phyloP scores from a whole-genome alignment of 2,329 filamentous ascomycete genomes.

The Acrocalymma vagum region DNA sequence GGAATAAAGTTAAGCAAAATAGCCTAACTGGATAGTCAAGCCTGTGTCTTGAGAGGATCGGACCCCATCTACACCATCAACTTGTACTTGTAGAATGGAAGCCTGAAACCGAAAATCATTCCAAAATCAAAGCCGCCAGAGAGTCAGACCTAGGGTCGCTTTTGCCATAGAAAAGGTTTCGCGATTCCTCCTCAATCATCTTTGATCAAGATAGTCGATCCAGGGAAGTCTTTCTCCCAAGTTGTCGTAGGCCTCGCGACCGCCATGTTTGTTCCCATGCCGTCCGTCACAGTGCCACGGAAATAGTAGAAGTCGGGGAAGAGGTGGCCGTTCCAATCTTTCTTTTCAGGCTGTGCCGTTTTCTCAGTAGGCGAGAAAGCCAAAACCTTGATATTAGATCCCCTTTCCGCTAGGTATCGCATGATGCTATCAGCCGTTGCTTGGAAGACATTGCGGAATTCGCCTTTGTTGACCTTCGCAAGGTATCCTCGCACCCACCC shows the following conservation, averaged over 20 bases:
- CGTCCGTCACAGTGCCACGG: background rate
- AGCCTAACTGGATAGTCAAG: no score
- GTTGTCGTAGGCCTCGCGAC: background rate
- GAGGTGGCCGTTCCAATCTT: slow-evolving; percentile 1
- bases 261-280: background rate
- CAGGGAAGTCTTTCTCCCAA: slow-evolving; percentile 2
- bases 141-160: no score
- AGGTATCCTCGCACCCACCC: background rate
- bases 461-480: background rate
- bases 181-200: no score
- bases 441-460: background rate
- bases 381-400: background rate
- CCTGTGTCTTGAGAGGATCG: no score
- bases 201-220: slow-evolving; percentile 1
- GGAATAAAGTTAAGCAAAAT: no score
- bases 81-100: no score
- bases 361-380: slow-evolving; percentile 2
- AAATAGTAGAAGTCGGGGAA: slow-evolving; percentile 7
- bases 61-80: no score
- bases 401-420: background rate
- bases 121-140: no score
- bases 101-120: no score
- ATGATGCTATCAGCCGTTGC: slow-evolving; percentile 4
- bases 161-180: no score
- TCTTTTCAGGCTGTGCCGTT: background rate